Evolutionary conservation across 139 green algal species (phyloP), one percentile per base, ranked within the genome.

Genomic region (Coelastrella sp.): DNA sequence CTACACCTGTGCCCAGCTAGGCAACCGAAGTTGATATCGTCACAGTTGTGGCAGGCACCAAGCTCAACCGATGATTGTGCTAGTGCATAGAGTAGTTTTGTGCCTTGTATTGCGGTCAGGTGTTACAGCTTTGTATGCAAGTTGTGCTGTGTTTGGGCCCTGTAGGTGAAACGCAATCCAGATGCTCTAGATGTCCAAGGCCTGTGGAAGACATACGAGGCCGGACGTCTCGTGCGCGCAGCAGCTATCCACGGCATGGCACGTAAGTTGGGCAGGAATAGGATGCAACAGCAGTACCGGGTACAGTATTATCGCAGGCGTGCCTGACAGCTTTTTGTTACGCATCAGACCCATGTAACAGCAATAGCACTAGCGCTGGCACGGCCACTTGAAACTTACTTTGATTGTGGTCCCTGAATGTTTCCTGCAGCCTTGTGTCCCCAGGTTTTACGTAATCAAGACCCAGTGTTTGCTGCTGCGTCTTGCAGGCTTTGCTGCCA

Each of bases 171-270:
- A 22, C 79, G 80, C 10, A 13, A 91, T 20, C 73, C 71, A 7
- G 68, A 73, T 17, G 3, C 23, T 2, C 5, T 94, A 2, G 85
- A 92, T 58, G 88, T 93, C 7, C 10, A 73, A 10, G 22, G 66
- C 2, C 47, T 58, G 82, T 94, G 58, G 85, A 96, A 74, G 71
- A 89, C 60, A 19, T 98, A 98, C 90, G 92, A 96, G 91, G 54
- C 59, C 16, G 88, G 95, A 90, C 95, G 98, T 56, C 87, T 98
- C 13, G 68, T 98, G 90, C 93, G 98, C 6, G 94, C 95, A 16
- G 94, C 89, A 54, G 93, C 95, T 23, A 99, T 99, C 85, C 97
- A 99, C 82, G 98, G 98, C 82, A 96, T 99, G 94, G 96, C 96
- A 5, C 92, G 59, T 90, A 47, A 80, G 83, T 80, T 13, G 10